Evolutionary conservation across 1,139 yeast genomes (phyloP).

Genomic region (Debaryomyces subglobosus): DNA sequence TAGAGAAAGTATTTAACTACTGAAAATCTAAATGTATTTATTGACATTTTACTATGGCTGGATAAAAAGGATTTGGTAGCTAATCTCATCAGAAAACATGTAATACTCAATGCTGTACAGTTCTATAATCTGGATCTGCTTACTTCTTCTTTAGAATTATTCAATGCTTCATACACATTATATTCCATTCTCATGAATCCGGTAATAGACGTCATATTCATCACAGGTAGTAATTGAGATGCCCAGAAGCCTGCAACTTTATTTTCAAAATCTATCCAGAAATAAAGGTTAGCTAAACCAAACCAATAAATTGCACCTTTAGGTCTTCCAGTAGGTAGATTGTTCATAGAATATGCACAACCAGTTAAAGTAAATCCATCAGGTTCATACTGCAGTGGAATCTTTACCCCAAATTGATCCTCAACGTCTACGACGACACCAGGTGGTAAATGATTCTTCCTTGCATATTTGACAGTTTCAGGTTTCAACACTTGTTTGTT

Average conservation of each 20-base stretch:
- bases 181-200: slow-evolving; percentile 21
- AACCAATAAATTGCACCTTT: slow-evolving; percentile 46
- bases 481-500: slow-evolving; percentile 34
- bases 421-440: slow-evolving; percentile 25
- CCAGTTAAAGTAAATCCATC: slow-evolving; percentile 81
- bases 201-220: slow-evolving; percentile 20
- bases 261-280: slow-evolving; percentile 49
- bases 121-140: not conserved
- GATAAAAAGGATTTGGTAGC: too few relatives aligned
- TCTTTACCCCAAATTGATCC: slow-evolving; percentile 13
- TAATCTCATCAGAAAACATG: too few relatives aligned
- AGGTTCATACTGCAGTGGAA: slow-evolving; percentile 47
- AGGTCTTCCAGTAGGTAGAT: slow-evolving; percentile 44
- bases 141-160: slow-evolving; percentile 8
- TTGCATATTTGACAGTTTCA: slow-evolving; percentile 35
- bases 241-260: slow-evolving; percentile 48
- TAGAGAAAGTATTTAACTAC: not conserved
- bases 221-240: slow-evolving; percentile 39
- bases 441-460: slow-evolving; percentile 37
- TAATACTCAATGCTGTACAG: too few relatives aligned
- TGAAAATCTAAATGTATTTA: too few relatives aligned
- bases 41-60: too few relatives aligned
- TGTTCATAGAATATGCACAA: slow-evolving; percentile 62
- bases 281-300: slow-evolving; percentile 49
- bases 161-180: slow-evolving; percentile 19